Conservation (phyloP, 2,329 filamentous ascomycete genomes). For the Aquanectria penicillioides region DNA sequence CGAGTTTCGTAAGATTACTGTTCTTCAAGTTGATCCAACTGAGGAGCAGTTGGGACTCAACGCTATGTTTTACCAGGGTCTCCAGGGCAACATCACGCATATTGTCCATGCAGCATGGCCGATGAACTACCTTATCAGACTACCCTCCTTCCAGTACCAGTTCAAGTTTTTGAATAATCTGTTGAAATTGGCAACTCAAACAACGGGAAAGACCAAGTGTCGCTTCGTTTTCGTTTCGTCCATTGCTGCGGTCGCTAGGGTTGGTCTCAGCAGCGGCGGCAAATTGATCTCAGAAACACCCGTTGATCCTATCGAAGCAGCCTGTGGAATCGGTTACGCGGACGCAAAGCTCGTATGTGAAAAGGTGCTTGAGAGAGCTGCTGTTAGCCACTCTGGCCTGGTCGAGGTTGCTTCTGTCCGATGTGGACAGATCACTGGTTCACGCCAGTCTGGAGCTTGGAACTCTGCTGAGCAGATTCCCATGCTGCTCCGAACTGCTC, state of each 20-base stretch:
- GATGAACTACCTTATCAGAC: slow-evolving; percentile 36
- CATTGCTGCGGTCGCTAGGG: slow-evolving; percentile 39
- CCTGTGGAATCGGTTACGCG: slow-evolving; percentile 35
- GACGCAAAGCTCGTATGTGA: slow-evolving; percentile 38
- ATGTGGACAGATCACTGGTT: slow-evolving; percentile 34
- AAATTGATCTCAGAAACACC: slow-evolving; percentile 25
- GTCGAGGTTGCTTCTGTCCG: slow-evolving; percentile 30
- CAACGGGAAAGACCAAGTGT: slow-evolving; percentile 22
- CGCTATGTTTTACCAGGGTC: slow-evolving; percentile 11
- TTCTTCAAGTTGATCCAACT: slow-evolving; percentile 28
- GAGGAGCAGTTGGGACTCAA: slow-evolving; percentile 26
- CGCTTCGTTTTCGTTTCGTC: slow-evolving; percentile 45
- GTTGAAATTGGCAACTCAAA: slow-evolving; percentile 23
- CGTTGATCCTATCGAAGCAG: slow-evolving; percentile 19
- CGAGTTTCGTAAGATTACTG: slow-evolving; percentile 27
- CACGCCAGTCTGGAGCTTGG: slow-evolving; percentile 27
- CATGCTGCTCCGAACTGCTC: slow-evolving; percentile 29
- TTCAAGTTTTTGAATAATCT: slow-evolving; percentile 33
- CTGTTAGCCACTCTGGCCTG: slow-evolving; percentile 1
- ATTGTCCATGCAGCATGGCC: slow-evolving; percentile 38
- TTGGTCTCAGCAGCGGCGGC: slow-evolving; percentile 16
- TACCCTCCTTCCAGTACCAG: slow-evolving; percentile 32
- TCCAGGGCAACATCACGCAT: slow-evolving; percentile 29
- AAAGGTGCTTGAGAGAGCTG: slow-evolving; percentile 30
- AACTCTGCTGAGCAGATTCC: slow-evolving; percentile 34